Percentiles rank a stretch among this genome's conserved stretches.
Conservation (phyloP, 495 filamentous ascomycete genomes). For the Hypoxylon cercidicola region DNA sequence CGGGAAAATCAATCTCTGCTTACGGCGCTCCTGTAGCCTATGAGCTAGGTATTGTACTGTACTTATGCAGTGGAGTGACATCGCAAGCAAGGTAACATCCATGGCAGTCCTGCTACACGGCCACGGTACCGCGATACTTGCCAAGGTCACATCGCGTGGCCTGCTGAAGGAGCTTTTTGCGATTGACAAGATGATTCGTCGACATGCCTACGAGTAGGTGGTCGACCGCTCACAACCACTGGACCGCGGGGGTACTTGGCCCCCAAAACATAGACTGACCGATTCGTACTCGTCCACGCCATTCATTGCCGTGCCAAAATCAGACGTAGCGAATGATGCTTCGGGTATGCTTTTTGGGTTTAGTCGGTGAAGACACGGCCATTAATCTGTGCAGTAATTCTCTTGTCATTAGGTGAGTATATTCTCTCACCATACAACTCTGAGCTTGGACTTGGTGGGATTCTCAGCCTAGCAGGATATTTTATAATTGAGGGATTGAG, state of each 20-base stretch:
- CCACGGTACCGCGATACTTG: conserved; percentile 5
- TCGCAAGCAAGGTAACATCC: conserved; percentile 14
- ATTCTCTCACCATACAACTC: no score
- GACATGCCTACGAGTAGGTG: neutral
- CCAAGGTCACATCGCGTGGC: conserved; percentile 40
- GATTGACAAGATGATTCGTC: conserved; percentile 37
- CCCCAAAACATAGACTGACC: conserved; percentile 28
- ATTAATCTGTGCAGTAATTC: no score
- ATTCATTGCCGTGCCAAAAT: conserved; percentile 11
- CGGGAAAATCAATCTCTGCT: conserved; percentile 30
- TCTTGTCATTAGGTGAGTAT: no score
- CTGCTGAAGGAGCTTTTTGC: conserved; percentile 39
- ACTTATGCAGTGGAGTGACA: conserved; percentile 20
- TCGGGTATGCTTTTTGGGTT: no score
- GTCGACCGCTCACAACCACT: conserved; percentile 16
- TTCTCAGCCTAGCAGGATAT: neutral
- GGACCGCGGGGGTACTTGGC: conserved; percentile 17
- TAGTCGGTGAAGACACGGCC: no score
- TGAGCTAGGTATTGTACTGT: conserved; percentile 7
- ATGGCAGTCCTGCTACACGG: conserved; percentile 13
- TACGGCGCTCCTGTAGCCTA: conserved; percentile 5
- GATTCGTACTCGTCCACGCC: conserved; percentile 15
- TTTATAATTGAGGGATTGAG: neutral
- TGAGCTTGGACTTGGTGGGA: no score
- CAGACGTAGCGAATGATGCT: neutral